Conservation (phyloP, 192 early-diverging fungal species). For the Backusella circina region DNA sequence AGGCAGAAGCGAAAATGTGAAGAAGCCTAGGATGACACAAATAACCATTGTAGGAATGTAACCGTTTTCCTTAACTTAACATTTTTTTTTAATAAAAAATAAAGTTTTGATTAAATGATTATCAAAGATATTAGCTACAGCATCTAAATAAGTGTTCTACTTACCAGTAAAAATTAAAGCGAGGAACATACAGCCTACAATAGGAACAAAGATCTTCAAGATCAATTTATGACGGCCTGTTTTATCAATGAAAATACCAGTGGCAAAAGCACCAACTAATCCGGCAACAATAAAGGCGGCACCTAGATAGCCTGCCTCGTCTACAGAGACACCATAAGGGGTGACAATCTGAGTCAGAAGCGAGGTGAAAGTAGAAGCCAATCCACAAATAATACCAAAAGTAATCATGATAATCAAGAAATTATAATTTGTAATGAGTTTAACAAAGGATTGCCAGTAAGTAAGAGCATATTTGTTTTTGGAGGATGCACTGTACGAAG, state of each 20-base stretch:
- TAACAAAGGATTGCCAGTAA: slow-evolving; percentile 35
- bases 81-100: background rate
- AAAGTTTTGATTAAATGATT: background rate
- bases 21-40: slow-evolving; percentile 28
- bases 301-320: slow-evolving; percentile 53
- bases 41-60: slow-evolving; percentile 16
- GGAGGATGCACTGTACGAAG: slow-evolving; percentile 41
- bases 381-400: slow-evolving; percentile 48
- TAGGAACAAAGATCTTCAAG: slow-evolving; percentile 40
- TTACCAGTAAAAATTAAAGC: slow-evolving; percentile 44
- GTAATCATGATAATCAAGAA: slow-evolving; percentile 45
- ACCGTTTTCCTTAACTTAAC: slow-evolving; percentile 8
- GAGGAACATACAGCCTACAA: slow-evolving; percentile 41
- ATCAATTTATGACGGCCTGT: slow-evolving; percentile 50
- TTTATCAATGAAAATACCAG: slow-evolving; percentile 49
- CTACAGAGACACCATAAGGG: slow-evolving; percentile 40
- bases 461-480: slow-evolving; percentile 27
- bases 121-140: background rate
- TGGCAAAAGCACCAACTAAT: slow-evolving; percentile 49
- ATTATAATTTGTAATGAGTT: slow-evolving; percentile 38
- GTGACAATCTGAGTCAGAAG: slow-evolving; percentile 43
- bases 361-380: slow-evolving; percentile 46
- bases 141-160: background rate
- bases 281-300: slow-evolving; percentile 55
- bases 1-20: slow-evolving; percentile 31